Evolutionary conservation across 371 early-diverging fungal genomes (phyloP), one percentile per base, ranked within the genome.

Genomic region (Catenaria anguillulae): DNA sequence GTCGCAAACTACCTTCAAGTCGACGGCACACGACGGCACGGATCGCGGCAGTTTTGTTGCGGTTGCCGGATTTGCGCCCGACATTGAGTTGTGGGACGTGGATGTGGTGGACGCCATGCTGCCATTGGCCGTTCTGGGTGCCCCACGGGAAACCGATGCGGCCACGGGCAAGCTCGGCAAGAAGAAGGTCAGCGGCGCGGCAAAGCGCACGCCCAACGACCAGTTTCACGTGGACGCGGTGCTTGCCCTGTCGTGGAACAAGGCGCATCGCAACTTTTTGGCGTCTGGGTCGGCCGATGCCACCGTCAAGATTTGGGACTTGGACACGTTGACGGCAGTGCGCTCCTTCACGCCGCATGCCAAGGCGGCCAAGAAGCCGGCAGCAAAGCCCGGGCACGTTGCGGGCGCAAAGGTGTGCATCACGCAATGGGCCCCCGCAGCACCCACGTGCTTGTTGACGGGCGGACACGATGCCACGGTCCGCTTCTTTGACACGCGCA

Each of bases 21-120:
- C 61, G 68, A 21, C 63, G 50, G 67, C 0, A 8, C 33, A 66
- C 26, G 52, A 26, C 26, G 42, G 33, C 23, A 48, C 29, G 23
- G 43, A 21, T 21, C 13, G 12, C 5, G 40, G 40, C 5, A 90
- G 88, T 74, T 95, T 84, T 70, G 86, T 88, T 23, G 96, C 96
- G 2, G 80, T 97, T 46, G 97, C 92, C 46, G 93, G 94, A 12
- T 93, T 95, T 74, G 91, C 93, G 62, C 92, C 96, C 6, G 85
- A 87, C 68, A 92, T 98, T 62, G 97, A 98, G 71, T 90, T 97
- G 61, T 98, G 98, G 98, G 86, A 97, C 72, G 70, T 95, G 63
- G 94, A 98, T 67, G 76, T 80, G 0, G 68, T 93, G 37, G 97
- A 98, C 67, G 76, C 83, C 36, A 82, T 89, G 79, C 88, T 86